phyloP scores from a whole-genome alignment of 208 protist genomes.

The Leishmania turanica region DNA sequence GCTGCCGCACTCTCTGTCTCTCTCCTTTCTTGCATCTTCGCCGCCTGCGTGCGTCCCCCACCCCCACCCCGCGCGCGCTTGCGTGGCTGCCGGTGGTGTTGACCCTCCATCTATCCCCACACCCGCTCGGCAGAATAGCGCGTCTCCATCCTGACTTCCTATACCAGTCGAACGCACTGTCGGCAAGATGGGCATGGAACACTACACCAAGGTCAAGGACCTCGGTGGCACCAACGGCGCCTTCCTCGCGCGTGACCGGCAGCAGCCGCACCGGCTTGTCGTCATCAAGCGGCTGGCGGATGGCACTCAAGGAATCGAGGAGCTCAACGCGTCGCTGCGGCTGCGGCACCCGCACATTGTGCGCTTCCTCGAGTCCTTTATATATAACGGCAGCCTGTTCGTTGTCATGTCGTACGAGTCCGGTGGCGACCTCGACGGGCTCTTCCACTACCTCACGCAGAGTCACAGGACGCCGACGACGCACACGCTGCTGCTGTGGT shows the following conservation, averaged over 20 bases:
- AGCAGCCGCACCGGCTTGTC: constrained; percentile 52
- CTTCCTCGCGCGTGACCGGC: constrained; percentile 67
- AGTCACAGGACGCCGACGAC: constrained; percentile 50
- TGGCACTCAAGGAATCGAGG: constrained; percentile 70
- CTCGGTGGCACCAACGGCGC: constrained; percentile 83
- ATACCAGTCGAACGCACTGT: background rate
- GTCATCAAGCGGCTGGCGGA: constrained; percentile 84
- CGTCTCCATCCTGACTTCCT: background rate
- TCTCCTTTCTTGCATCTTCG: background rate
- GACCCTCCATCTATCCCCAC: background rate
- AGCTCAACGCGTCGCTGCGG: constrained; percentile 75
- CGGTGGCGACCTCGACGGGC: constrained; percentile 81
- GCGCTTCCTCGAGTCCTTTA: constrained; percentile 73
- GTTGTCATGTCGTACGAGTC: constrained; percentile 82
- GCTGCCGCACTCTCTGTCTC: background rate
- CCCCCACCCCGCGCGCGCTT: background rate
- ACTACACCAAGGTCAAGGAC: constrained; percentile 76
- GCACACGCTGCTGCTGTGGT: constrained; percentile 67
- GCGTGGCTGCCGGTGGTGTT: background rate
- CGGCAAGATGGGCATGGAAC: constrained; percentile 78
- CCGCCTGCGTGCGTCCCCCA: background rate
- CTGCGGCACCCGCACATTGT: constrained; percentile 85
- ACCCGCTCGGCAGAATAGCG: background rate
- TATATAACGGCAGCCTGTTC: constrained; percentile 72
- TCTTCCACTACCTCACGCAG: constrained; percentile 46